A percentile compares a stretch with the other conserved stretches of the same genome.
These are phyloP conservation scores for Heimioporus sp. DNA, from an alignment of 768 basidiomycete genomes.

Conservation along the genomic window DNA sequence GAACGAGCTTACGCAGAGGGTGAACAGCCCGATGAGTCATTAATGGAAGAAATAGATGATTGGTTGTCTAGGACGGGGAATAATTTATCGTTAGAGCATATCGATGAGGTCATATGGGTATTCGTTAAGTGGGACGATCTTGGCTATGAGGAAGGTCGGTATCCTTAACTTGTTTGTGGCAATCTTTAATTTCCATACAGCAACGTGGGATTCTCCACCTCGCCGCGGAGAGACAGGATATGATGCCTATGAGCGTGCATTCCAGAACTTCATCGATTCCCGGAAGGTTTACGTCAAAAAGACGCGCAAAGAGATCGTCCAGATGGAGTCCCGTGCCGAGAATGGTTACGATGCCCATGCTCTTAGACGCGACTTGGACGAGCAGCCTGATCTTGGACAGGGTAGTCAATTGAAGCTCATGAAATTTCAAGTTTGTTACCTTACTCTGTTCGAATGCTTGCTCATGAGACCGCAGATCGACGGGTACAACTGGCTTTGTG, in stretches of 20 bases:
- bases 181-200: conserved; percentile 37
- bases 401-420: conserved; percentile 63
- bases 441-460: conserved; percentile 3
- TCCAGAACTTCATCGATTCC: conserved; percentile 63
- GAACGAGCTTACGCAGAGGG: conserved; percentile 54
- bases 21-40: conserved; percentile 54
- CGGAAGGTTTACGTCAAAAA: conserved; percentile 58
- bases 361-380: conserved; percentile 43
- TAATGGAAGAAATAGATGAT: conserved; percentile 59
- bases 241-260: conserved; percentile 63
- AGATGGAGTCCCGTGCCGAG: conserved; percentile 52
- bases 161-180: background rate
- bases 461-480: conserved; percentile 50
- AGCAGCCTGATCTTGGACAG: conserved; percentile 70
- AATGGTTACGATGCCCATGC: conserved; percentile 51
- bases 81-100: conserved; percentile 44
- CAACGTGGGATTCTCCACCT: conserved; percentile 93
- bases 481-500: conserved; percentile 81
- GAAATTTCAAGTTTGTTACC: conserved; percentile 72
- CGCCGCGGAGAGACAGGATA: conserved; percentile 54
- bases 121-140: conserved; percentile 94
- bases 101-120: conserved; percentile 68
- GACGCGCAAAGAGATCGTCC: conserved; percentile 36
- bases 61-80: conserved; percentile 44
- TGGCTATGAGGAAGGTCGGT: conserved; percentile 86